Conservation (phyloP, 805 yeast genomes). For the Yamadazyma akitaensis region DNA sequence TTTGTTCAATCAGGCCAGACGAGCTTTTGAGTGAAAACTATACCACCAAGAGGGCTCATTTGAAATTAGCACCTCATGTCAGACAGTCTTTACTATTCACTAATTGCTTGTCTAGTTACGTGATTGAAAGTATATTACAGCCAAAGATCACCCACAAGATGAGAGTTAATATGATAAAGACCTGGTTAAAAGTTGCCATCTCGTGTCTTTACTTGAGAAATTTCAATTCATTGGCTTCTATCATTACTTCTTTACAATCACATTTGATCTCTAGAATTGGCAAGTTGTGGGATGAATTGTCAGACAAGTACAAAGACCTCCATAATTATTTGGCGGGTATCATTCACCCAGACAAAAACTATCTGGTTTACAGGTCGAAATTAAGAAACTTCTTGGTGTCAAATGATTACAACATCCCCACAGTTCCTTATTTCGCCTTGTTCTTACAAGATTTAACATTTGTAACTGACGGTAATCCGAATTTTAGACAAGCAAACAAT, state of each 20-base stretch:
- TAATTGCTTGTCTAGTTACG: conserved; percentile 67
- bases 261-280: conserved; percentile 63
- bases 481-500: conserved; percentile 57
- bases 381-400: conserved; percentile 51
- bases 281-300: conserved; percentile 56
- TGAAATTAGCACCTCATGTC: conserved; percentile 61
- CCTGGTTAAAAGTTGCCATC: conserved; percentile 72
- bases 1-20: conserved; percentile 58
- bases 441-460: conserved; percentile 78
- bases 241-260: conserved; percentile 72
- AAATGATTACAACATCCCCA: conserved; percentile 53
- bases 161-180: conserved; percentile 53
- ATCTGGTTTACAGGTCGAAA: conserved; percentile 62
- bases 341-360: conserved; percentile 74
- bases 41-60: conserved; percentile 55
- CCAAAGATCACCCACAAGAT: conserved; percentile 47
- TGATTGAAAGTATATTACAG: conserved; percentile 63
- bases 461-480: conserved; percentile 78
- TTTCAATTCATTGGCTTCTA: conserved; percentile 75
- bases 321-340: conserved; percentile 64
- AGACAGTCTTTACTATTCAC: conserved; percentile 63
- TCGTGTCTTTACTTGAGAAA: conserved; percentile 72
- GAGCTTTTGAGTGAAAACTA: conserved; percentile 67
- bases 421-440: conserved; percentile 73
- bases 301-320: conserved; percentile 58